Base-by-base conservation (phyloP, 2,329 filamentous ascomycete species). In the Cadophora gregata region DNA sequence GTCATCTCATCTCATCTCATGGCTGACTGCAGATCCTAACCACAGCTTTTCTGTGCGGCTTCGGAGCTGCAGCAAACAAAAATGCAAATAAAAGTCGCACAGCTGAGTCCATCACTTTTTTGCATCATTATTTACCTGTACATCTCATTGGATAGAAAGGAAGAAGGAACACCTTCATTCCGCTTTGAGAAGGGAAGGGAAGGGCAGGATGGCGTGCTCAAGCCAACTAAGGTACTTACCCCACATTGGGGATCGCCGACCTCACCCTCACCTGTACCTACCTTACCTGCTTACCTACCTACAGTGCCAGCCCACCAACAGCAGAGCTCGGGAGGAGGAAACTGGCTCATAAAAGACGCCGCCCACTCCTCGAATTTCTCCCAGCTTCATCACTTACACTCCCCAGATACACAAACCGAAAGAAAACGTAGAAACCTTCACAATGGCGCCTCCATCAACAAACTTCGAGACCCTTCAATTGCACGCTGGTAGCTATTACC, bases 391-490 rank as follows among this genome's bases (percentile, higher is more conserved):
- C 48, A 25, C 60, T 36, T 58, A 29, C 45, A 42, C 19, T 50
- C 58, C 53, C 31, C 38, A 24, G 33, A 33, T 38, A 61, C 16
- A 53, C 25, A 50, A 16, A 33, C 29, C 1, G 42, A 8, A 21
- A 47, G 31, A 21, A 6, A 21, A 6, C 4, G 8, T 8, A 47
- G 19, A 21, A 50, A 10, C 31, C 31, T 7, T 58, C 65, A 74
- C 66, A 63, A 75, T 75, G 74, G 68, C 74, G 33, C 61, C 66
- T 12, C 68, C 73, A 59, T 84, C 82, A 79, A 84, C 83, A 73
- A 86, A 89, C 79, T 96, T 96, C 74, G 92, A 95, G 83, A 96
- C 92, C 68, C 85, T 95, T 71, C 92, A 95, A 83, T 86, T 96
- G 72, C 92, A 96, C 79, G 92, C 92, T 77, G 92, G 92, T 87